Base-by-base conservation (phyloP, 2,329 filamentous ascomycete species). In the Gyromitra esculenta region DNA sequence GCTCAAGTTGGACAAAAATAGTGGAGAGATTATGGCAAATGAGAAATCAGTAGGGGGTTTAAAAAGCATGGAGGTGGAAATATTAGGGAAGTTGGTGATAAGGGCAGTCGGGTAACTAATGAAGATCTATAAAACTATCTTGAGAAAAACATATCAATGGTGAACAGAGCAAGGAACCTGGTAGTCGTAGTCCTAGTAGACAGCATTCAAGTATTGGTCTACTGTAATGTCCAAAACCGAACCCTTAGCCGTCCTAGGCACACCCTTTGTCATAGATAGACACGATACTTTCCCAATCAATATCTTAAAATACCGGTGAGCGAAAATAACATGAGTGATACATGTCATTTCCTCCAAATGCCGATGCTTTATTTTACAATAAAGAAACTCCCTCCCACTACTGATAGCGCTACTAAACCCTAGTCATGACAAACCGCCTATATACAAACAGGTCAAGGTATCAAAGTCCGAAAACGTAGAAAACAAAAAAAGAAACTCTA, bases 81-180 rank as follows among this genome's bases (percentile, higher is more conserved):
- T 95, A 4, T 81, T 97, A 69, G 90, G 92, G 0, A 88, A 89
- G 15, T 96, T 97, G 88, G 93, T 94, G 0, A 83, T 96, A 79
- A 89, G 92, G 79, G 91, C 91, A 76, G 84, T 87, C 77, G 83
- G 84, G 76, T 78, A 68, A 73, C 56, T 57, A 64, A 45, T 74
- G 43, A 35, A 25, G 35, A 41, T 54, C 15, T 43, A 54, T n/a
- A 31, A 31, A 52, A 56, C 37, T 50, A 9, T 15, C 25, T 35
- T 52, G 3, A 31, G 45, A 48, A 71, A 43, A 31, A 35, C 5
- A 35, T 25, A 37, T 35, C 54, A 59, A 15, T 13, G 18, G 11
- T 43, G 25, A 18, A 63, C 7, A 18, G 25, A 37, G 18, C 25
- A 65, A 18, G 18, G 31, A 45, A 45, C n/a, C 13, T 31, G 7